These are phyloP conservation scores for Macrocystidia cucumis DNA, from an alignment of 1,284 basidiomycete species.

Conservation along the genomic window DNA sequence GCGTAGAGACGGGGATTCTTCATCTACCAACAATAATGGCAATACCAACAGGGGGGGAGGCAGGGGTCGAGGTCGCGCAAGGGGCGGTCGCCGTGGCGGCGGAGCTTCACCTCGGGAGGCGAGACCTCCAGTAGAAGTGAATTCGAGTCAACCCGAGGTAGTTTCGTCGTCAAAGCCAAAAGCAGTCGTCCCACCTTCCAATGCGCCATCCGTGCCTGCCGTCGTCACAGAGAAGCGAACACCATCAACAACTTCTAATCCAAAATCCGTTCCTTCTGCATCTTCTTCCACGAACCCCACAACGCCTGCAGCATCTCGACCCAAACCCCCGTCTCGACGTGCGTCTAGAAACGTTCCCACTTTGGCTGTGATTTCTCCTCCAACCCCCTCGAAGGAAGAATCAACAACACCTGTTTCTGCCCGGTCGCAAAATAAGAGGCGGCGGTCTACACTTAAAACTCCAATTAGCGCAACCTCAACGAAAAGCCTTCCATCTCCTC, in stretches of 20 bases:
- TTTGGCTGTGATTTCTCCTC: slow-evolving; percentile 18
- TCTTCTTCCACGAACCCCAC: slow-evolving; percentile 5
- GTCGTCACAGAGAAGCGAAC: too few species aligned
- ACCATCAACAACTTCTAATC: slow-evolving; percentile 13
- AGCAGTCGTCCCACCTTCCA: neutral
- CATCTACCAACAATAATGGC: too few species aligned
- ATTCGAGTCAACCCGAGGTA: slow-evolving; percentile 14
- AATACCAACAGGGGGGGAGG: slow-evolving; percentile 29
- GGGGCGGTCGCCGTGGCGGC: slow-evolving; percentile 20
- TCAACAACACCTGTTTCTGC: slow-evolving; percentile 25
- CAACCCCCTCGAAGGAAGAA: slow-evolving; percentile 18
- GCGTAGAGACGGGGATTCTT: slow-evolving; percentile 1
- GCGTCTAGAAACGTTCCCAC: slow-evolving; percentile 26
- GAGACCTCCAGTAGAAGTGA: slow-evolving; percentile 13
- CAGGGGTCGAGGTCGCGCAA: slow-evolving; percentile 22
- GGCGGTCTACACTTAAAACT: slow-evolving; percentile 25
- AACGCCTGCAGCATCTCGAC: slow-evolving; percentile 13
- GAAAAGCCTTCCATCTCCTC: slow-evolving; percentile 24
- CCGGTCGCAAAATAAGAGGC: slow-evolving; percentile 30
- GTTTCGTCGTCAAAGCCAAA: slow-evolving; percentile 10
- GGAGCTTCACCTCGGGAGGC: slow-evolving; percentile 13
- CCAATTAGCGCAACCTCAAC: slow-evolving; percentile 13
- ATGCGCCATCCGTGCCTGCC: slow-evolving; percentile 3
- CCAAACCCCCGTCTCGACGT: slow-evolving; percentile 28
- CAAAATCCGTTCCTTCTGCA: slow-evolving; percentile 16